Percentiles rank a stretch among this genome's conserved stretches.
phyloP scores from a whole-genome alignment of 2,329 filamentous ascomycete species.

The Penicillium frequentans region DNA sequence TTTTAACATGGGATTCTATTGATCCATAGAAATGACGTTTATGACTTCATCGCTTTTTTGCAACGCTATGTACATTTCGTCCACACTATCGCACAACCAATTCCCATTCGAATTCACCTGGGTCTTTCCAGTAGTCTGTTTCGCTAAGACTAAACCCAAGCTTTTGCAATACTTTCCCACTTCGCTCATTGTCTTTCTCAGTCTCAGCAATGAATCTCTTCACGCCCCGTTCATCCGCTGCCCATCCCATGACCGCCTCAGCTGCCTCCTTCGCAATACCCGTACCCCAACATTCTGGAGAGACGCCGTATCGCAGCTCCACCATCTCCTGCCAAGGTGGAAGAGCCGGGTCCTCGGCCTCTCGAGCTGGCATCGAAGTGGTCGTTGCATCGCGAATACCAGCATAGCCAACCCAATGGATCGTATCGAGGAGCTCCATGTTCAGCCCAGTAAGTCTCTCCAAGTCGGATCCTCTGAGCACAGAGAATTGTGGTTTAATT shows the following conservation, averaged over 20 bases:
- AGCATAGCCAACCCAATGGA: constrained; percentile 22
- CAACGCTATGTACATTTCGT: neutral
- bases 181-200: constrained; percentile 23
- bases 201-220: constrained; percentile 28
- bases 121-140: constrained; percentile 26
- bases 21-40: neutral
- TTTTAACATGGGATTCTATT: neutral
- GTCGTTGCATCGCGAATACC: constrained; percentile 23
- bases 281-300: constrained; percentile 22
- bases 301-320: constrained; percentile 27
- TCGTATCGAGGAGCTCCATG: constrained; percentile 1
- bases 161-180: constrained; percentile 23
- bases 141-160: constrained; percentile 22
- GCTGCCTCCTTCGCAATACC: constrained; percentile 24
- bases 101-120: constrained; percentile 20
- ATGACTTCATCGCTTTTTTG: neutral
- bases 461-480: neutral
- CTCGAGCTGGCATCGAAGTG: constrained; percentile 16
- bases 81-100: neutral
- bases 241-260: constrained; percentile 24
- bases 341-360: constrained; percentile 7
- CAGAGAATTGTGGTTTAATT: neutral
- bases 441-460: neutral
- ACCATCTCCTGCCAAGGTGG: constrained; percentile 28
- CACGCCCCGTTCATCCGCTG: constrained; percentile 17